phyloP scores from a whole-genome alignment of 208 protist genomes.

The Acanthamoeba quina region DNA sequence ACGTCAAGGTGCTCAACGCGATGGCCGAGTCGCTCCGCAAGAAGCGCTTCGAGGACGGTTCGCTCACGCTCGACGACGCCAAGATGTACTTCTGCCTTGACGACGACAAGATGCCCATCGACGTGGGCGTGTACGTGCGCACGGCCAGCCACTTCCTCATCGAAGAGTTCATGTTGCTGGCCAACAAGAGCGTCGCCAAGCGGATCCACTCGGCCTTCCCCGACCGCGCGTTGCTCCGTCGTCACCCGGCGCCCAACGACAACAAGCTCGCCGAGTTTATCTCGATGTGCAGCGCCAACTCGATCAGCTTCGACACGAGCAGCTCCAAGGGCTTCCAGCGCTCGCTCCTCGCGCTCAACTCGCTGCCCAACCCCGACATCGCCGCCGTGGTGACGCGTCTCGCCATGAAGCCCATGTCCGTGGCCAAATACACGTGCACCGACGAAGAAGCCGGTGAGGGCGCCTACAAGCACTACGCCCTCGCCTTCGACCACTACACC shows the following conservation, averaged over 20 bases:
- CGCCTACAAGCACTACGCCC: slow-evolving; percentile 94
- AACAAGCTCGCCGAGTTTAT: slow-evolving; percentile 75
- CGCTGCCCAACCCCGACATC: slow-evolving; percentile 47
- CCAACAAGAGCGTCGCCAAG: slow-evolving; percentile 91
- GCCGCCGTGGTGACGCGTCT: slow-evolving; percentile 73
- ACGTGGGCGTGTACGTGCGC: slow-evolving; percentile 84
- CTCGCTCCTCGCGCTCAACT: slow-evolving; percentile 25
- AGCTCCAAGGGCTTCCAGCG: slow-evolving; percentile 60
- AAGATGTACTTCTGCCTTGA: slow-evolving; percentile 83
- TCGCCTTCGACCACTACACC: slow-evolving; percentile 93
- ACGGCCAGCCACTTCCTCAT: slow-evolving; percentile 90
- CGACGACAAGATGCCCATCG: slow-evolving; percentile 84
- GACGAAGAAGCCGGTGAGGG: slow-evolving; percentile 61
- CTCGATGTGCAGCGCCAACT: slow-evolving; percentile 46
- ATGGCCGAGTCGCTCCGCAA: slow-evolving; percentile 53
- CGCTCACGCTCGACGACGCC: slow-evolving; percentile 81
- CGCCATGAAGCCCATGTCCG: slow-evolving; percentile 85
- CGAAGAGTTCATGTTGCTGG: slow-evolving; percentile 94
- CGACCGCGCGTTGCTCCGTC: slow-evolving; percentile 88
- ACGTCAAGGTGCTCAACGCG: slow-evolving; percentile 67
- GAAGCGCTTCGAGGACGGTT: slow-evolving; percentile 85
- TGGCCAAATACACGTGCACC: slow-evolving; percentile 88
- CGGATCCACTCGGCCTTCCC: slow-evolving; percentile 88
- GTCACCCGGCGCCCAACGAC: slow-evolving; percentile 90
- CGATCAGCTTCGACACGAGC: slow-evolving; percentile 46